Conservation (phyloP, 2,329 filamentous ascomycete genomes). For the Cadophora malorum region DNA sequence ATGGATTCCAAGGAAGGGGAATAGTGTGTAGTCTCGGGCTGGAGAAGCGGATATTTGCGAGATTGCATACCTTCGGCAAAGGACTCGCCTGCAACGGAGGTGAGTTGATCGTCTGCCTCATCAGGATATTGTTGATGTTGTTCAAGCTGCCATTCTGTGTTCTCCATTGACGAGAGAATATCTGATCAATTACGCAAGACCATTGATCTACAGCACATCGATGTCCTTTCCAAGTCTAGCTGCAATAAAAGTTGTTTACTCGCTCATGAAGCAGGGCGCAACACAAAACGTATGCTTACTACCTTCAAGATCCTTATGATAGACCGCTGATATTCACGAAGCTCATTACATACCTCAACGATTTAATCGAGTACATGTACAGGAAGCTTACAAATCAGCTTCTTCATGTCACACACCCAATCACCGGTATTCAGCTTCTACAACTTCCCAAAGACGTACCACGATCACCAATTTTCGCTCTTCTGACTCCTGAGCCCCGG, state of each 20-base stretch:
- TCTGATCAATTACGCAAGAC: conserved; percentile 44
- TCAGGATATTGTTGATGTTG: conserved; percentile 44
- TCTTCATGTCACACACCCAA: conserved; percentile 16
- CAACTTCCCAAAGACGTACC: conserved; percentile 48
- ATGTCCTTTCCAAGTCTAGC: conserved; percentile 51
- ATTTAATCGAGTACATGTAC: conserved; percentile 54
- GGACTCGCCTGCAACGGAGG: conserved; percentile 52
- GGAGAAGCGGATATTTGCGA: conserved; percentile 55
- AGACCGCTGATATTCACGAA: conserved; percentile 35
- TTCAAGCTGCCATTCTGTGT: conserved; percentile 46
- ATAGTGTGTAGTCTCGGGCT: conserved; percentile 57
- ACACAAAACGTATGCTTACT: conserved; percentile 51
- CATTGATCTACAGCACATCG: conserved; percentile 51
- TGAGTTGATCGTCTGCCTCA: conserved; percentile 34
- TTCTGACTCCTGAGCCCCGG: conserved; percentile 64
- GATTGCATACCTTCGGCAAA: conserved; percentile 60
- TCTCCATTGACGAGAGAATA: conserved; percentile 33
- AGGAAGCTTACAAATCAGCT: conserved; percentile 50
- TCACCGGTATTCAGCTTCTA: conserved; percentile 28
- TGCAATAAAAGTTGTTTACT: conserved; percentile 48
- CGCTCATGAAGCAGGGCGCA: conserved; percentile 57
- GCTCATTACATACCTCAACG: conserved; percentile 50
- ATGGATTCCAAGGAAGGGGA: conserved; percentile 56
- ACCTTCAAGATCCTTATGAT: not conserved
- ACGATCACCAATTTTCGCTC: conserved; percentile 67